Evolutionary conservation across 1,284 basidiomycete genomes (phyloP).

Genomic region (Cystobasidium slooffiae): DNA sequence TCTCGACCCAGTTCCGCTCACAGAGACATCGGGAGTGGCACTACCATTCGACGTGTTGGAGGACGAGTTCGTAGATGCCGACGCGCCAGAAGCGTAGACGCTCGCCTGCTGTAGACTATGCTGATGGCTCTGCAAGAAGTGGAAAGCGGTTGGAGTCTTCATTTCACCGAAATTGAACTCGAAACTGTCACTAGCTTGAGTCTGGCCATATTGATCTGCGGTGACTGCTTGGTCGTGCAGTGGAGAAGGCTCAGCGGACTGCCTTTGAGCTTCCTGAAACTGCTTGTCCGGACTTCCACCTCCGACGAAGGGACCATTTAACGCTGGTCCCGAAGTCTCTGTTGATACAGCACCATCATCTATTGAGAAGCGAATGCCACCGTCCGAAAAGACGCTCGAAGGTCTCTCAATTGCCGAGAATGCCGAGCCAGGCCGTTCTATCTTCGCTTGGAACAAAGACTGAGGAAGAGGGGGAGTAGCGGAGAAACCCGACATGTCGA

Average conservation of each 20-base stretch:
- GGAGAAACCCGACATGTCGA: neutral
- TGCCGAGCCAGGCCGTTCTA: neutral
- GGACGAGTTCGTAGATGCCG: neutral
- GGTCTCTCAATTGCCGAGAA: neutral
- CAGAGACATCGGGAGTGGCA: neutral
- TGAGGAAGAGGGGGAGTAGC: neutral
- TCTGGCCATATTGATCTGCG: neutral
- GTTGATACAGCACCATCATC: neutral
- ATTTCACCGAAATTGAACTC: constrained; percentile 26
- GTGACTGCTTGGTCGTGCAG: neutral
- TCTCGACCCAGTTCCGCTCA: neutral
- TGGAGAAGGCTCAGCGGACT: constrained; percentile 13
- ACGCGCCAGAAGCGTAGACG: neutral
- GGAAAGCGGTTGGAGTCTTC: constrained; percentile 40
- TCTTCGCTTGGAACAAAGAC: neutral
- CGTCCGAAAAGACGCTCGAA: neutral
- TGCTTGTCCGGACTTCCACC: neutral
- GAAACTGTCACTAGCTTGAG: neutral
- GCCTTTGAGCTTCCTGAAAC: neutral
- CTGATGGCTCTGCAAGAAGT: constrained; percentile 20
- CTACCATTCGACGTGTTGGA: neutral
- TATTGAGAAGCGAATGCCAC: neutral
- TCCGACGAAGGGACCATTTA: neutral
- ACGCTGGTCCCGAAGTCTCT: neutral
- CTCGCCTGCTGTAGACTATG: neutral